Evolutionary conservation across 129 eudicot genomes (phyloP), one percentile per base, ranked within the genome.

Genomic region (Lactuca saligna): DNA sequence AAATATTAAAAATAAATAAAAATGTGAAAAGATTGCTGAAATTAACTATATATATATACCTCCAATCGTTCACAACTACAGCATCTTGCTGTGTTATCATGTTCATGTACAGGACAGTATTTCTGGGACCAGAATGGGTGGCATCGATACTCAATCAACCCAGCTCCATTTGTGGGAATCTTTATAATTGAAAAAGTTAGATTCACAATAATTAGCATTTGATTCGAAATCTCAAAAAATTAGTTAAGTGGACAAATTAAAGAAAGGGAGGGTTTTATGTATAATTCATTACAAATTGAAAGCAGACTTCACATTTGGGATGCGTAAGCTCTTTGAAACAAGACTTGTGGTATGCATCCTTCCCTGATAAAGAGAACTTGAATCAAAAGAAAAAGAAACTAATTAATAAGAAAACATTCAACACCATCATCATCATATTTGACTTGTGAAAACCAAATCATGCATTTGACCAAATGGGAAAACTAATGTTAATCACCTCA

Each of bases 81-180:
- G 83, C 99, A 94, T 42, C 99, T 78, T 49, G 91, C 84, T 7
- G 99, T 94, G 79, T 82, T 80, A 76, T 94, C 99, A 65, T 85
- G 88, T 74, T 94, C 99, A 16, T 94, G 99, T 41, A 85, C 78
- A 77, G 99, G 97, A 65, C 99, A 94, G 37, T 94, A 94, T 76
- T 94, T 94, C 81, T 94, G 99, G 69, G 94, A 83, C 99, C 99
- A 90, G 72, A 89, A 94, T 3, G 99, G 99, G 57, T 94, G 97
- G 85, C 99, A 94, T 80, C 97, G 80, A 70, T 94, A 94, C 91
- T 94, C 99, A 0, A 94, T 94, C 80, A 89, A 75, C 68, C 99
- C 99, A 64, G 88, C 91, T 76, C 84, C 84, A 82, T 94, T 94
- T 38, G 87, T 90, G 12, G 97, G 95, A 69, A 90, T 90, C 97